phyloP scores from a whole-genome alignment of 129 eudicot genomes.

The Tagetes erecta region DNA sequence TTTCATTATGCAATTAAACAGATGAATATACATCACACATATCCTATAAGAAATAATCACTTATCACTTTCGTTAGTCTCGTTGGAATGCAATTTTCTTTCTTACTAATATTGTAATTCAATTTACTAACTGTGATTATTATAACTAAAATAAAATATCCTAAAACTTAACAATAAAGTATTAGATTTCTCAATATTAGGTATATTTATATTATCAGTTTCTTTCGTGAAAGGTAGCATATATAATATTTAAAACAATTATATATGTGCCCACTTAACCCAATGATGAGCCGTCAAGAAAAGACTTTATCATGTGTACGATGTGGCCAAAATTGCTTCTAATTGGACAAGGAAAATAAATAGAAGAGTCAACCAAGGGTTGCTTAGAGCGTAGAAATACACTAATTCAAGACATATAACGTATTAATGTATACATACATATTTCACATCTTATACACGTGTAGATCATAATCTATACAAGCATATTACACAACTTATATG shows the following conservation, averaged over 20 bases:
- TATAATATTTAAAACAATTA: too few species aligned
- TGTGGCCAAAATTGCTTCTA: background rate
- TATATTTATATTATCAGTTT: too few species aligned
- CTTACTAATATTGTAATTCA: background rate
- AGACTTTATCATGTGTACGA: background rate
- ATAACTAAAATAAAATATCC: background rate
- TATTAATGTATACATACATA: too few species aligned
- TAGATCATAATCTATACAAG: too few species aligned
- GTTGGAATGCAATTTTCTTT: background rate
- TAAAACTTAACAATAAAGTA: background rate
- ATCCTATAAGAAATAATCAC: background rate
- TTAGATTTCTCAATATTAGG: background rate
- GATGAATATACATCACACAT: background rate
- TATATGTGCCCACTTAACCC: background rate
- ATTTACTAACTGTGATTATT: background rate
- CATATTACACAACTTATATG: too few species aligned
- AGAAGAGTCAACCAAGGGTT: background rate
- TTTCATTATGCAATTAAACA: background rate
- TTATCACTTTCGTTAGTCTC: background rate
- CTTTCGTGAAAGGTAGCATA: too few species aligned
- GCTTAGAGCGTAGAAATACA: too few species aligned
- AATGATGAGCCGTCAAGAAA: background rate
- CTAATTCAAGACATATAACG: too few species aligned
- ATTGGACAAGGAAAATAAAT: background rate
- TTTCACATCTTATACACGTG: too few species aligned